Evolutionary conservation across 163 green algal species (phyloP).

Genomic region (Coccomyxa subellipsoidea): DNA sequence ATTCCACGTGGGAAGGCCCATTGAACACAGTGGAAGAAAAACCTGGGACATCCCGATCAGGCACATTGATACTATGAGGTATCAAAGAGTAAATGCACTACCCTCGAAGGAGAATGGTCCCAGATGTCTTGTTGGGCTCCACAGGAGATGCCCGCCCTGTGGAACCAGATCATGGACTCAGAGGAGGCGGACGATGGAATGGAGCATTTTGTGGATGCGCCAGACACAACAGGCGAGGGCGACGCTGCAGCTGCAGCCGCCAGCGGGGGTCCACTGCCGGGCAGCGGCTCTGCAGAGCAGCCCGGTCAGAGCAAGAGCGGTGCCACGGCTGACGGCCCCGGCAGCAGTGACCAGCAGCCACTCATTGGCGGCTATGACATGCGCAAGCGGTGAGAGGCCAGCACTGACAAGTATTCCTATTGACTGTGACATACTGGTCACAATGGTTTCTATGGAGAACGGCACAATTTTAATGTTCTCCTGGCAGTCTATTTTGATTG

Average conservation of each 20-base stretch:
- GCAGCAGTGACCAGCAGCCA: neutral
- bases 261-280: no score
- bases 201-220: slow-evolving; percentile 57
- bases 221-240: slow-evolving; percentile 7
- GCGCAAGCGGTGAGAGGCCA: slow-evolving; percentile 53
- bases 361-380: slow-evolving; percentile 67
- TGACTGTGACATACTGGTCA: no score
- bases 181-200: slow-evolving; percentile 50
- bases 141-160: slow-evolving; percentile 62
- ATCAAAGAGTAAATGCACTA: no score
- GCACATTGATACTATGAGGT: neutral
- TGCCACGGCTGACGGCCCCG: neutral
- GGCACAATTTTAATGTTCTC: no score
- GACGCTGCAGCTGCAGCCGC: slow-evolving; percentile 3
- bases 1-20: neutral
- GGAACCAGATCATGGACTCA: slow-evolving; percentile 66
- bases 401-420: no score
- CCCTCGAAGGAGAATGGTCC: no score
- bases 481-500: no score
- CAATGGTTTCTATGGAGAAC: no score
- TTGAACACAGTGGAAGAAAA: slow-evolving; percentile 7
- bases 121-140: neutral
- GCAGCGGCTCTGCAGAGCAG: no score
- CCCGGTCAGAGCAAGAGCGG: neutral
- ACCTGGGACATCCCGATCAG: slow-evolving; percentile 2